These are phyloP conservation scores for Lecanicillium sp. DNA, from an alignment of 2,329 filamentous ascomycete genomes.

Conservation along the genomic window DNA sequence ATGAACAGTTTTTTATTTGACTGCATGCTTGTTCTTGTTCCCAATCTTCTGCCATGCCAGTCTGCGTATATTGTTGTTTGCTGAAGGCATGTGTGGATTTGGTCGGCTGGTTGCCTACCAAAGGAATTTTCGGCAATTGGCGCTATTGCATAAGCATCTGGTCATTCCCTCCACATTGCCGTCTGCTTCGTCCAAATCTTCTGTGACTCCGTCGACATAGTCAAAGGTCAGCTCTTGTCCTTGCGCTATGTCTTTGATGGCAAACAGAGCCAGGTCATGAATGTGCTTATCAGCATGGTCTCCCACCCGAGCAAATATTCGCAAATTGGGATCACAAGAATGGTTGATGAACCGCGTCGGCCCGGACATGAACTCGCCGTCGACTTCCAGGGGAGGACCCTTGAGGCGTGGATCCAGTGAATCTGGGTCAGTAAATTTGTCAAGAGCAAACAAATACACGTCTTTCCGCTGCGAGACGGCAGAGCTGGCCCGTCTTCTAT, in stretches of 20 bases:
- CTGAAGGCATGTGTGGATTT: no score
- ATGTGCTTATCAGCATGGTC: conserved; percentile 67
- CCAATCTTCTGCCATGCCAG: no score
- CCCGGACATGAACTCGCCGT: conserved; percentile 69
- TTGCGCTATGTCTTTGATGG: conserved; percentile 53
- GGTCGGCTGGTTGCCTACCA: no score
- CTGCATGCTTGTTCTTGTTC: no score
- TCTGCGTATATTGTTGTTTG: no score
- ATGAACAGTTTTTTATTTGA: no score
- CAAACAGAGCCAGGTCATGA: conserved; percentile 72
- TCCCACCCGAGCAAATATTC: conserved; percentile 71
- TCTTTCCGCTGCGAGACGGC: conserved; percentile 56
- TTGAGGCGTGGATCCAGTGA: conserved; percentile 49
- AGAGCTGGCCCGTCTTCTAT: conserved; percentile 50
- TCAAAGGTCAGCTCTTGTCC: conserved; percentile 72
- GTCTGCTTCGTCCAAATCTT: conserved; percentile 33
- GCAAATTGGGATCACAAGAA: conserved; percentile 69
- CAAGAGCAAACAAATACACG: conserved; percentile 71
- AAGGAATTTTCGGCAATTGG: conserved; percentile 59
- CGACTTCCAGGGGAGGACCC: conserved; percentile 50
- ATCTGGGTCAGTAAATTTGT: conserved; percentile 62
- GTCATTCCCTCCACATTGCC: conserved; percentile 44
- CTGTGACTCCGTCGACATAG: conserved; percentile 59
- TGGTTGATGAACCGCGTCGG: conserved; percentile 80
- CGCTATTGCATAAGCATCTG: conserved; percentile 52